phyloP scores from a whole-genome alignment of 148 eudicot species.

The Beta vulgaris region DNA sequence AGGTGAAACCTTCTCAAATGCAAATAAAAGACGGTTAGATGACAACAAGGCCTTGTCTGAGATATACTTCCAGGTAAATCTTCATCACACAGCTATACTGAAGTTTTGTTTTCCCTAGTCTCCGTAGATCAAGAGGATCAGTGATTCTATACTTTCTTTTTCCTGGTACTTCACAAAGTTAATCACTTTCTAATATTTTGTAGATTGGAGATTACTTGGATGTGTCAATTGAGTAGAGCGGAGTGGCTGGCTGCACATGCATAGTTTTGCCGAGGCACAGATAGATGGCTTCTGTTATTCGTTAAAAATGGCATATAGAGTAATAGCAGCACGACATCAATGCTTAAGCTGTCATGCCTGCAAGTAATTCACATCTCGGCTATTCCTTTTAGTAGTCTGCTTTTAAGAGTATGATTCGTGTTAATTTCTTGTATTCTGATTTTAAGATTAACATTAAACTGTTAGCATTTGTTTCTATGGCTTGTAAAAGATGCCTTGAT shows the following conservation, averaged over 20 bases:
- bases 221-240: slow-evolving; percentile 37
- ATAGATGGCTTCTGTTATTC: neutral
- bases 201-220: slow-evolving; percentile 55
- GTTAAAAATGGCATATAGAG: neutral
- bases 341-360: slow-evolving; percentile 10
- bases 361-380: neutral
- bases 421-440: neutral
- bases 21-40: slow-evolving; percentile 40
- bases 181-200: neutral
- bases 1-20: slow-evolving; percentile 43
- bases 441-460: slow-evolving; percentile 12
- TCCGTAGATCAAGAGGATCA: neutral
- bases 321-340: slow-evolving; percentile 5
- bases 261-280: neutral
- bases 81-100: neutral
- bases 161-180: neutral
- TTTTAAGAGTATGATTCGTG: slow-evolving; percentile 2
- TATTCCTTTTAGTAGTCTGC: neutral
- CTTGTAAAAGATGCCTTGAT: neutral
- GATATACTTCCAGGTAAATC: slow-evolving; percentile 37
- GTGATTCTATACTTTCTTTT: neutral
- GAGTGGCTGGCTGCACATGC: neutral
- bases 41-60: slow-evolving; percentile 41
- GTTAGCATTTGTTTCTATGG: neutral
- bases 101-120: neutral